These are phyloP conservation scores for Saccharomycopsis guyanensis DNA, from an alignment of 805 yeast species.

Conservation along the genomic window DNA sequence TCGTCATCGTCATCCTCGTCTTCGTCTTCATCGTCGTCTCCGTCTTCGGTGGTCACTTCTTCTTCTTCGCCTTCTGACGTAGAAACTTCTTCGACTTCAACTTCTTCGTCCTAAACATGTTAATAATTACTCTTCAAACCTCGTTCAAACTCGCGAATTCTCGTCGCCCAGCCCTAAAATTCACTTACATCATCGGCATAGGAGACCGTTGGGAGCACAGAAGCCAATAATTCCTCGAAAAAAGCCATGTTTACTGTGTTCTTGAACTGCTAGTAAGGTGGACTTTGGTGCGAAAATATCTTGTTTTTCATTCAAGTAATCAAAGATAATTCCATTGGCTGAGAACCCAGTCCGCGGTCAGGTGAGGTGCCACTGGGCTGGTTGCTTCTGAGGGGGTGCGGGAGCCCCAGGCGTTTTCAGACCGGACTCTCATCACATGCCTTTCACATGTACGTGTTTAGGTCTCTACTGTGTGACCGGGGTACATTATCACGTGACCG, in stretches of 20 bases:
- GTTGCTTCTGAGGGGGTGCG: background rate
- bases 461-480: too few species aligned
- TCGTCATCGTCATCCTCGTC: slow-evolving; percentile 61
- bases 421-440: too few species aligned
- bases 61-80: slow-evolving; percentile 29
- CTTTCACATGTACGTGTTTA: too few species aligned
- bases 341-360: background rate
- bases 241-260: slow-evolving; percentile 38
- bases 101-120: background rate
- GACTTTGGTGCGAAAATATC: too few species aligned
- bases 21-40: slow-evolving; percentile 31
- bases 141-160: too few species aligned
- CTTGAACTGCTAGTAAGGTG: too few species aligned
- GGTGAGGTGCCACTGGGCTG: background rate
- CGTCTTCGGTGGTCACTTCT: slow-evolving; percentile 21
- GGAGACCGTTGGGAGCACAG: slow-evolving; percentile 37
- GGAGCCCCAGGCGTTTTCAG: too few species aligned
- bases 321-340: slow-evolving; percentile 12
- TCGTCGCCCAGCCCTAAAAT: background rate
- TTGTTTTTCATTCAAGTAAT: slow-evolving; percentile 3
- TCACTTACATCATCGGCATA: slow-evolving; percentile 32
- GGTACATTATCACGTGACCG: too few species aligned
- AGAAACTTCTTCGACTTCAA: slow-evolving; percentile 18
- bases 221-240: slow-evolving; percentile 40
- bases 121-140: slow-evolving; percentile 1